Evolutionary conservation across 2,329 filamentous ascomycete species (phyloP), one percentile per base, ranked within the genome.

Genomic region (Dichotomopilus funicola): DNA sequence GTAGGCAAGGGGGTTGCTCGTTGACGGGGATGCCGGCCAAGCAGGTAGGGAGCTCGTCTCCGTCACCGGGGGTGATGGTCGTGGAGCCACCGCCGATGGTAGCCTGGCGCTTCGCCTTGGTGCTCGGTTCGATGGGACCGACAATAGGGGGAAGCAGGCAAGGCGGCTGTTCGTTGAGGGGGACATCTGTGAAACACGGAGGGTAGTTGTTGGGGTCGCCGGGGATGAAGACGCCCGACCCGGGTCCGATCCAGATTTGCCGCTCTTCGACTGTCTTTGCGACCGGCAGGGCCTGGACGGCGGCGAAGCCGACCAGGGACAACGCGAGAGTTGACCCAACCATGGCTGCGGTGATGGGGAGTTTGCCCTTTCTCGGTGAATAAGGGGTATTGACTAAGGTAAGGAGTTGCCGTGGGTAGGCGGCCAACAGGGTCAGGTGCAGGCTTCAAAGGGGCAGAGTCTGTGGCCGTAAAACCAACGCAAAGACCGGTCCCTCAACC

Each of bases 231-330:
- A 42, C 42, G 12, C 56, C 55, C 4, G 49, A 34, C 3, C 59
- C 60, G 31, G 55, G 53, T 51, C 60, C 60, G 38, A 63, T 49
- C 38, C 38, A 43, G n/a, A 51, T 10, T 19, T 51, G 49, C 31
- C 49, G 40, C 40, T 51, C 53, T 45, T 58, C 60, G 13, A 63
- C 54, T 5, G 47, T 47, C 31, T 56, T 59, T 11, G 56, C 52
- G 4, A 61, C 48, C 31, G 65, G 65, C 53, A 67, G 6, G 43
- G 63, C 65, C 54, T 59, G 56, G 51, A 68, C 57, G 63, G 63
- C 62, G 41, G 61, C 53, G 53, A 66, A 55, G 53, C 64, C 61
- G 58, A 67, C 33, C 42, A 65, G 57, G 35, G 62, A 62, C 40
- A 65, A 48, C 46, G 63, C 58, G 37, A 67, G 42, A 48, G 60